These are phyloP conservation scores for Cucurbita moschata DNA, from an alignment of 306 rosid species.

Conservation along the genomic window DNA sequence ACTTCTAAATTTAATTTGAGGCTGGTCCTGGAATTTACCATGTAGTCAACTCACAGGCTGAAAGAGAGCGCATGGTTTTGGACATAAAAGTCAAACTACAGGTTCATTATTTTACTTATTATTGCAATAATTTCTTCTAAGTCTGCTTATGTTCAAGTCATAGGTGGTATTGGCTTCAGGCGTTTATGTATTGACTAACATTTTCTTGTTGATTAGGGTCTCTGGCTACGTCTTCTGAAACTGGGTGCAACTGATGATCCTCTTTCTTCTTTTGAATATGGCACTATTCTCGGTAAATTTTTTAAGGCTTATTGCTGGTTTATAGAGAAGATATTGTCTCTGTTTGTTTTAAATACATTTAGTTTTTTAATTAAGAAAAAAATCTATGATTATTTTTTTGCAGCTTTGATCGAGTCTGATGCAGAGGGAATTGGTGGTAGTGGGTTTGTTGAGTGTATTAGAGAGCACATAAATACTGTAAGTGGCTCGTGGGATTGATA, in stretches of 20 bases:
- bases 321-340: background rate
- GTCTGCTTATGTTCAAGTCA: background rate
- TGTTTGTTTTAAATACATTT: conserved; percentile 3
- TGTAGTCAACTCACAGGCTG: conserved; percentile 41
- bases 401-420: conserved; percentile 98
- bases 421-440: conserved; percentile 99
- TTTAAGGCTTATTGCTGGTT: conserved; percentile 13
- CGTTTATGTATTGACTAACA: background rate
- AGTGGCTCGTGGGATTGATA: conserved; percentile 17
- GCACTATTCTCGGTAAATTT: conserved; percentile 82
- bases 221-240: conserved; percentile 94
- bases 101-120: conserved; percentile 28
- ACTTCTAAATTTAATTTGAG: no score
- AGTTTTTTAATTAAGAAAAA: background rate
- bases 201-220: conserved; percentile 49
- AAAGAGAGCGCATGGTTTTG: conserved; percentile 94
- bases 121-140: background rate
- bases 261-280: conserved; percentile 96
- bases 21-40: no score
- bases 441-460: conserved; percentile 92
- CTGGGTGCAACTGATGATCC: conserved; percentile 95
- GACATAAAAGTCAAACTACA: conserved; percentile 95
- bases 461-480: conserved; percentile 94
- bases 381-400: conserved; percentile 16
- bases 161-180: background rate